Conservation (phyloP, 331 rosid species). For the Malus hybrid region DNA sequence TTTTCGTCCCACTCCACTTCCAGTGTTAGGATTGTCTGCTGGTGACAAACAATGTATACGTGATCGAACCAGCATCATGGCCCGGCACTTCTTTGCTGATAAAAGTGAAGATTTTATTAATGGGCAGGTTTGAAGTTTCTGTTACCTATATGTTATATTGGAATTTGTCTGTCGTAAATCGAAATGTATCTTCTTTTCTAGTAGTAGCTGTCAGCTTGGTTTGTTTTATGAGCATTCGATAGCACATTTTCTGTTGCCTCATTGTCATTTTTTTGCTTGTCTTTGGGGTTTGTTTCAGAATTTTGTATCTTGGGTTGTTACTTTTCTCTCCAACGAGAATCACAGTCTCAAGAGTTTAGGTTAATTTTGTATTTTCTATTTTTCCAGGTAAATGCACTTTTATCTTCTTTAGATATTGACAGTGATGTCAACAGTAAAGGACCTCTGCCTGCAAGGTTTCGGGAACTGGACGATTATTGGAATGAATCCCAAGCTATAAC, state of each 20-base stretch:
- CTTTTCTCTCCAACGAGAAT: neutral
- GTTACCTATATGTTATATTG: no score
- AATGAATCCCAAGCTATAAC: conserved; percentile 82
- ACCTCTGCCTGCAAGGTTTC: conserved; percentile 54
- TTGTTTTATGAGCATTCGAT: no score
- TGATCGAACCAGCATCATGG: conserved; percentile 96
- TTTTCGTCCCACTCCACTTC: conserved; percentile 80
- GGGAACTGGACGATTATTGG: conserved; percentile 87
- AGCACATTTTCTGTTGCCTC: no score
- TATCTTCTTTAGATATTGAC: conserved; percentile 81
- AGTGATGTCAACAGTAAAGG: conserved; percentile 41
- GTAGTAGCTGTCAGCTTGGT: no score
- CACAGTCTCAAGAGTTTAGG: neutral
- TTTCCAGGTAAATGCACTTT: conserved; percentile 84
- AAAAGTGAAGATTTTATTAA: conserved; percentile 89
- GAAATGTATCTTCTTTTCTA: no score
- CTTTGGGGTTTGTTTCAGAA: no score
- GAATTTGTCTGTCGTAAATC: no score
- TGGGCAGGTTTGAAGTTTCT: no score
- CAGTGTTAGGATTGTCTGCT: conserved; percentile 79
- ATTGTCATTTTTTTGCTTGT: no score
- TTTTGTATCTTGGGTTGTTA: neutral
- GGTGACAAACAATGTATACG: conserved; percentile 94
- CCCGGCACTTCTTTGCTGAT: conserved; percentile 93
- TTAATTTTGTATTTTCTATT: conserved; percentile 5